Base-by-base conservation (phyloP, 208 protist species). In the Tritrichomonas musculus region DNA sequence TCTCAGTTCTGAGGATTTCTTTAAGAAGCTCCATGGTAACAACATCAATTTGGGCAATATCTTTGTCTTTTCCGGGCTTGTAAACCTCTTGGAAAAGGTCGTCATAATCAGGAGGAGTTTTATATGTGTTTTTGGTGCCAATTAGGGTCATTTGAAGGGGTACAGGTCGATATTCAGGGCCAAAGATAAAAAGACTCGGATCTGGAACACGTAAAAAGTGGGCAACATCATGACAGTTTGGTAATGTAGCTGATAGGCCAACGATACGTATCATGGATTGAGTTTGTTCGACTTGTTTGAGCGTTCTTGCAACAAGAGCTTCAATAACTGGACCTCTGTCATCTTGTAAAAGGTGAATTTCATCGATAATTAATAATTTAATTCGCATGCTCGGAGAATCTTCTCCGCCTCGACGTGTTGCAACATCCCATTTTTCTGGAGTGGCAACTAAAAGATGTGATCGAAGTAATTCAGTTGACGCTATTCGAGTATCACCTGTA, bases 381-480 rank as follows among this genome's bases (percentile, higher is more conserved):
- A 98, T 95, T 94, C 96, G 93, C 17, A 96, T 95, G 4, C 96
- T 95, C 69, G 96, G 96, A 39, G 96, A 94, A 44, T 96, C 93
- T 64, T 98, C 97, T 84, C 96, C 96, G 4, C 92, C 94, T 95
- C 99, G 99, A 93, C 99, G 96, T 33, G 98, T 99, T 49, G 99
- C 97, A 84, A 99, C 97, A 95, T 99, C 99, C 98, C 98, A 99
- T 96, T 99, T 99, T 96, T 99, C 99, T 22, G 99, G 99, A 27
- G 99, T 99, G 13, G 98, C 98, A 5, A 94, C 93, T 25, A 95
- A n/a, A 0, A 96, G 50, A 94, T 99, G 98, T 30, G 98, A 98
- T n/a, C 98, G 96, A 20, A 94, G 95, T 75, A 99, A 97, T 95
- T 99, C 97, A 93, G 97, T 94, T 94, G 98, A 98, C 75, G 96